Base-by-base conservation (phyloP, 2,329 filamentous ascomycete species). In the Triangularia verruculosa region DNA sequence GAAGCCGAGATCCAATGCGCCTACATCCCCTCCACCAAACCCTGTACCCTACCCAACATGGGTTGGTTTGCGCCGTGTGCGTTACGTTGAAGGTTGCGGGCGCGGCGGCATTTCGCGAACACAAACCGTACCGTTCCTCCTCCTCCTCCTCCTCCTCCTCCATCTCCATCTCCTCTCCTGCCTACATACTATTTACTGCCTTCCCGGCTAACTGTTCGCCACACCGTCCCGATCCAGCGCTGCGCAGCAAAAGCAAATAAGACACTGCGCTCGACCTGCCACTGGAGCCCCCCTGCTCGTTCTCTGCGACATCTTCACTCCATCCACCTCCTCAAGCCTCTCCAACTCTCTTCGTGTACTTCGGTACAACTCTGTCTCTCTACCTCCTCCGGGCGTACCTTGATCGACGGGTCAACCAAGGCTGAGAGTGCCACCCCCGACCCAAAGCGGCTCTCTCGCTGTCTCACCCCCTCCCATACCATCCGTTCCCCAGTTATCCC, bases 351-450 rank as follows among this genome's bases (percentile, higher is more conserved):
- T 24, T 12, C 17, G 53, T 32, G 25, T 32, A 57, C 28, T 32
- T 32, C 27, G 17, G 25, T 30, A 30, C 54, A 17, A 28, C 17
- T 25, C 27, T 57, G 12, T 30, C 28, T 28, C 28, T 30, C 25
- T 57, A 22, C n/a, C 58, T 22, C 58, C 52, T 59, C 47, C 61
- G 60, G 58, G 57, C 57, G 63, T 67, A 69, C 68, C 67, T 47
- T 68, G 70, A 72, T 71, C 70, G 66, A 65, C 70, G 53, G 64
- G 60, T 68, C 68, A 69, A 66, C 61, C 68, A 67, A 55, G 62
- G 61, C 61, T 64, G 32, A 32, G 61, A 43, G 64, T 57, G 52
- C 61, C 57, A 59, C 56, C 55, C 55, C 39, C n/a, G 59, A 59
- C 20, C 60, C 43, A 34, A 62, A 57, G 62, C 61, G 60, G 54